phyloP scores from a whole-genome alignment of 306 rosid species.

The Malus fusca region DNA sequence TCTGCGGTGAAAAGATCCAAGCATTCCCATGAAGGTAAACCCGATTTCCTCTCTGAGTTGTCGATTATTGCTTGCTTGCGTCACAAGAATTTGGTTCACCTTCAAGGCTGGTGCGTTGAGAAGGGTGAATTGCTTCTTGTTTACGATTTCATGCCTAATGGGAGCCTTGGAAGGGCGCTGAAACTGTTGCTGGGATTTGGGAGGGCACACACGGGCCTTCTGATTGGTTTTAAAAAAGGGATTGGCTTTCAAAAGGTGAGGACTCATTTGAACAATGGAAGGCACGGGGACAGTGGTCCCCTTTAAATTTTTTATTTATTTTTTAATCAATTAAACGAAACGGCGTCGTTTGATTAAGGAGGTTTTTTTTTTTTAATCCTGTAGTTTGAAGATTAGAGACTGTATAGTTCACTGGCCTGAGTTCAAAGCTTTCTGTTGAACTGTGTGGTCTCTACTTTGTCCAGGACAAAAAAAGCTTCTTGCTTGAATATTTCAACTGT shows the following conservation, averaged over 20 bases:
- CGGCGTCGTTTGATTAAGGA: no score
- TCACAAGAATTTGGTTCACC: constrained; percentile 77
- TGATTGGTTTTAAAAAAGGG: no score
- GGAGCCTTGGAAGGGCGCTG: constrained; percentile 42
- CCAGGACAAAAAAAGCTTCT: constrained; percentile 7
- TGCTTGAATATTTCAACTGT: constrained; percentile 5
- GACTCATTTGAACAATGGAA: no score
- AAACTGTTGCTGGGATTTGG: no score
- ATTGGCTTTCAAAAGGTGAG: no score
- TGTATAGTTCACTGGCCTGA: constrained; percentile 25
- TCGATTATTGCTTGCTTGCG: constrained; percentile 68
- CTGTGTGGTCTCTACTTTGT: constrained; percentile 27
- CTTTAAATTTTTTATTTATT: no score
- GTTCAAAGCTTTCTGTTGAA: constrained; percentile 56
- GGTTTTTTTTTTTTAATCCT: background rate
- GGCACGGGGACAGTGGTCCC: no score
- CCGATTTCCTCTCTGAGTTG: constrained; percentile 46
- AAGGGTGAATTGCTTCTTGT: constrained; percentile 68
- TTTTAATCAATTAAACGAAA: no score
- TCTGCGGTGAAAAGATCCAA: constrained; percentile 52
- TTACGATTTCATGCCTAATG: constrained; percentile 68
- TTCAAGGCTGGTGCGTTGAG: constrained; percentile 84
- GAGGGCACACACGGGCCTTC: no score
- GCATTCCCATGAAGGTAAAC: constrained; percentile 48
- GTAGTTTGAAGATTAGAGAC: constrained; percentile 16